These are phyloP conservation scores for Adiantum capillusveneris DNA, from an alignment of 75 land plant genomes.

Conservation along the genomic window DNA sequence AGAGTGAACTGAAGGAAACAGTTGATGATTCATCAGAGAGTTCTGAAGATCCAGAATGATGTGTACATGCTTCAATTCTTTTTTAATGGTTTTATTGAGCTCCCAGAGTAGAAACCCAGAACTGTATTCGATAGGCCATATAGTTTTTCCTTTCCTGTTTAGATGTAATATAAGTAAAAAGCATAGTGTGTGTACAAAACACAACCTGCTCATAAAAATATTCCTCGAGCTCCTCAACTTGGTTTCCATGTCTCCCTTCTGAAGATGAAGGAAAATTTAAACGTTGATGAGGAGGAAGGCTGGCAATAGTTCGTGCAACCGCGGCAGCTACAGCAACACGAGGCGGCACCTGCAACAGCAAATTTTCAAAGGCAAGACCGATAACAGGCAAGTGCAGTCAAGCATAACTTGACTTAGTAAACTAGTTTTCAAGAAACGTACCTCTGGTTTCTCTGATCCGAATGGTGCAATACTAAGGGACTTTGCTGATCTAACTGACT, in stretches of 20 bases:
- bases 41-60: too few species aligned
- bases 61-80: too few species aligned
- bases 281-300: conserved; percentile 82
- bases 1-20: too few species aligned
- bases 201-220: conserved; percentile 84
- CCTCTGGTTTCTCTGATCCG: conserved; percentile 76
- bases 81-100: too few species aligned
- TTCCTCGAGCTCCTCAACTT: conserved; percentile 64
- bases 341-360: conserved; percentile 62
- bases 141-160: too few species aligned
- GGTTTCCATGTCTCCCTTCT: conserved; percentile 44
- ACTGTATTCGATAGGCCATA: too few species aligned
- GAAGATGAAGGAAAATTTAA: conserved; percentile 51
- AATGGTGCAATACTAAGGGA: conserved; percentile 55
- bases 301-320: conserved; percentile 84
- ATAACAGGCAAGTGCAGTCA: not conserved
- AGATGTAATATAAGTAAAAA: too few species aligned
- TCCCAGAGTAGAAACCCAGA: too few species aligned
- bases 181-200: too few species aligned
- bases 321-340: conserved; percentile 97
- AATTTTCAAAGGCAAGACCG: not conserved
- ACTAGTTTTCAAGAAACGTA: conserved; percentile 10
- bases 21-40: too few species aligned
- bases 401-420: too few species aligned
- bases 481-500: conserved; percentile 66